Percentiles rank a stretch among this genome's conserved stretches.
Evolutionary conservation across 805 yeast species (phyloP).

Genomic region (Metschnikowia peoriensis): DNA sequence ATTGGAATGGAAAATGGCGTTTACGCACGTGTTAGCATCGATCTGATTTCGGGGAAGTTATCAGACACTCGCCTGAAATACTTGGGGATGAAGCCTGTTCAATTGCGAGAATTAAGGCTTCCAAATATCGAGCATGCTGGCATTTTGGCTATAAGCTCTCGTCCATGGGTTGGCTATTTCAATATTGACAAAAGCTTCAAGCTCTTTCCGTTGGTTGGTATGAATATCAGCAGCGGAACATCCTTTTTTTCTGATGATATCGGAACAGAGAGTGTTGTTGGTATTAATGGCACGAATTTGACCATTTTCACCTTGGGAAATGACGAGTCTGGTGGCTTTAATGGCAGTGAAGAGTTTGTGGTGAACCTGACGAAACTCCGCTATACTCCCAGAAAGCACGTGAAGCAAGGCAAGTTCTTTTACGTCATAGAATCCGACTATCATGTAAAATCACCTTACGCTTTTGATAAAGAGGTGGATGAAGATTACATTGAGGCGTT

Average conservation of each 20-base stretch:
- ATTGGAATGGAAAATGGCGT: slow-evolving; percentile 86
- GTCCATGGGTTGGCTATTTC: slow-evolving; percentile 53
- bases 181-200: slow-evolving; percentile 34
- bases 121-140: slow-evolving; percentile 26
- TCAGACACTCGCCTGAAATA: slow-evolving; percentile 66
- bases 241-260: slow-evolving; percentile 63
- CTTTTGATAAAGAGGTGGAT: slow-evolving; percentile 20
- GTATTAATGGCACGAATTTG: slow-evolving; percentile 51
- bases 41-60: slow-evolving; percentile 54
- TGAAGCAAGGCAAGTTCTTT: slow-evolving; percentile 19
- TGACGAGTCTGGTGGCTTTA: slow-evolving; percentile 27
- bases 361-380: slow-evolving; percentile 40
- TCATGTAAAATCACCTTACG: slow-evolving; percentile 32
- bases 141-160: slow-evolving; percentile 51
- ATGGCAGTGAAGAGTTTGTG: slow-evolving; percentile 27
- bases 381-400: slow-evolving; percentile 51
- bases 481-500: slow-evolving; percentile 43
- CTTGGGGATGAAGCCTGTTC: slow-evolving; percentile 67
- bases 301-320: slow-evolving; percentile 54
- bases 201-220: slow-evolving; percentile 47
- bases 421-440: slow-evolving; percentile 47
- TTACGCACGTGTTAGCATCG: slow-evolving; percentile 62
- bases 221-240: slow-evolving; percentile 44
- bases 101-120: slow-evolving; percentile 37
- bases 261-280: slow-evolving; percentile 61